Conservation (phyloP, 2,329 filamentous ascomycete genomes). For the Cladosporium colombiae region DNA sequence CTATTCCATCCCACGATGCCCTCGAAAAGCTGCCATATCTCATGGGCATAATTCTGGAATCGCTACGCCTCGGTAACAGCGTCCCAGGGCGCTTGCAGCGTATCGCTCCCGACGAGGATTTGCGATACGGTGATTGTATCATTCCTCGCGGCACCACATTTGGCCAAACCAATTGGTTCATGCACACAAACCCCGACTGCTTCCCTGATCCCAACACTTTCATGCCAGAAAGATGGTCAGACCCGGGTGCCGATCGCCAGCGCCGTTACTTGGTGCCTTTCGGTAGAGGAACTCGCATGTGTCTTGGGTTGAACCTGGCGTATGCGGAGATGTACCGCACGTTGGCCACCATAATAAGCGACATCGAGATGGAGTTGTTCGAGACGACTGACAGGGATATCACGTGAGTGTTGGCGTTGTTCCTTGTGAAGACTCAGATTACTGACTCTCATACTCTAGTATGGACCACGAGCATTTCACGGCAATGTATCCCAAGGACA, state of each 20-base stretch:
- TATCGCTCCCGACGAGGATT: slow-evolving; percentile 28
- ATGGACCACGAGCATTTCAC: slow-evolving; percentile 9
- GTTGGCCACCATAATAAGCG: slow-evolving; percentile 34
- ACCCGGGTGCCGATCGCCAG: background rate
- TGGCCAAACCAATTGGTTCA: slow-evolving; percentile 24
- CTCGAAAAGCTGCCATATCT: slow-evolving; percentile 25
- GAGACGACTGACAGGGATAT: slow-evolving; percentile 27
- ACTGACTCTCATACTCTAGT: background rate
- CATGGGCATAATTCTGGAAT: slow-evolving; percentile 25
- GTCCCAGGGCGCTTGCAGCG: slow-evolving; percentile 26
- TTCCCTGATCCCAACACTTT: slow-evolving; percentile 28
- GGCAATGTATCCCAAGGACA: slow-evolving; percentile 4
- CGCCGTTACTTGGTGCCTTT: slow-evolving; percentile 8
- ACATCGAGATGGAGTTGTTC: slow-evolving; percentile 36
- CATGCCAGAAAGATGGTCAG: slow-evolving; percentile 28
- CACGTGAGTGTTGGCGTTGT: slow-evolving; percentile 19
- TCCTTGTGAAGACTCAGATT: background rate
- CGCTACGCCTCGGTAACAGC: slow-evolving; percentile 28
- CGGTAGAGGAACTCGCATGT: slow-evolving; percentile 5
- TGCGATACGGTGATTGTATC: slow-evolving; percentile 22
- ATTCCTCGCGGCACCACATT: slow-evolving; percentile 28
- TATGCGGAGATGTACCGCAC: slow-evolving; percentile 38
- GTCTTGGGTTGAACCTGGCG: slow-evolving; percentile 28
- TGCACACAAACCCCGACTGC: slow-evolving; percentile 29
- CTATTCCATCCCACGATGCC: slow-evolving; percentile 7